Evolutionary conservation across 2,329 filamentous ascomycete genomes (phyloP).

Genomic region (Stemphylium lycopersici): DNA sequence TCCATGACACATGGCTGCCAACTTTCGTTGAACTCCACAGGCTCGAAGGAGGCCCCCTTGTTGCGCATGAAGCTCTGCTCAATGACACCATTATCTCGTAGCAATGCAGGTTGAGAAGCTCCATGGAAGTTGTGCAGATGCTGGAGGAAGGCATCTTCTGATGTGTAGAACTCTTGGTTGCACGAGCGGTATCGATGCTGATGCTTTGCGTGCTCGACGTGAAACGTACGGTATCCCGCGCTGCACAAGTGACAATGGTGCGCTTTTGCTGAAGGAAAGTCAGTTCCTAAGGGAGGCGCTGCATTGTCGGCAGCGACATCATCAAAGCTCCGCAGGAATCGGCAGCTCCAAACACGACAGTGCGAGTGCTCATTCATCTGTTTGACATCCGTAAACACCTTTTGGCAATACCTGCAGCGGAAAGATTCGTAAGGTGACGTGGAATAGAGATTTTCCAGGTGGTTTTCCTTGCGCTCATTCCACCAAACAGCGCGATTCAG

Average conservation of each 20-base stretch:
- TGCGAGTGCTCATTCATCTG: conserved; percentile 43
- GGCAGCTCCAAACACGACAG: conserved; percentile 46
- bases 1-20: conserved; percentile 39
- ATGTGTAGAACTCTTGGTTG: conserved; percentile 43
- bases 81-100: conserved; percentile 37
- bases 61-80: conserved; percentile 46
- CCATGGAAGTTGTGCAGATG: conserved; percentile 44
- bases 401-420: conserved; percentile 44
- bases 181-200: conserved; percentile 44
- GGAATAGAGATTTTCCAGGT: conserved; percentile 40
- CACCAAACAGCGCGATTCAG: conserved; percentile 42
- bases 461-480: conserved; percentile 40
- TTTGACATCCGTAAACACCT: conserved; percentile 38
- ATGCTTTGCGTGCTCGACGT: conserved; percentile 43
- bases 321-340: conserved; percentile 42
- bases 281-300: conserved; percentile 39
- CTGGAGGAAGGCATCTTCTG: conserved; percentile 42
- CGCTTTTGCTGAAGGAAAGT: conserved; percentile 43
- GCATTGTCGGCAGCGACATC: conserved; percentile 42
- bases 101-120: conserved; percentile 33
- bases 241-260: conserved; percentile 47
- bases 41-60: conserved; percentile 44
- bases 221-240: conserved; percentile 39
- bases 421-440: conserved; percentile 39
- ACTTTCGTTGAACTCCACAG: conserved; percentile 43